These are phyloP conservation scores for Hypoxylon perforatum DNA, from an alignment of 495 filamentous ascomycete genomes.

Conservation along the genomic window DNA sequence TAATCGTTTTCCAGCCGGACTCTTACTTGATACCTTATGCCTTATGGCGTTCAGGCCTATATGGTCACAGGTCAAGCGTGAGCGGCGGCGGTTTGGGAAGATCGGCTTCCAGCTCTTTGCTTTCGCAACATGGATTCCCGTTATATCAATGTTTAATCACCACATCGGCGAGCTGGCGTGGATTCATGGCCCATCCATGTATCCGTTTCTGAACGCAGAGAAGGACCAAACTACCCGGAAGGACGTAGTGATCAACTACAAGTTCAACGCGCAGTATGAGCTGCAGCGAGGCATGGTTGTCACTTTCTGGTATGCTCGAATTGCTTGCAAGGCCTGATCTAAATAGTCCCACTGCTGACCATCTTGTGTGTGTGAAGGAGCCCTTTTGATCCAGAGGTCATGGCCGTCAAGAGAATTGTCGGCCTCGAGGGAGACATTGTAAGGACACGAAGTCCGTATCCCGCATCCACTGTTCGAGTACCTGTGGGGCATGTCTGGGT, in stretches of 20 bases:
- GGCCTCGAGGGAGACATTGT: conserved; percentile 77
- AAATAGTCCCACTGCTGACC: conserved; percentile 18
- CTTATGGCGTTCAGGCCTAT: conserved; percentile 47
- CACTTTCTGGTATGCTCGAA: conserved; percentile 57
- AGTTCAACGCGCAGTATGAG: conserved; percentile 56
- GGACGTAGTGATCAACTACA: conserved; percentile 65
- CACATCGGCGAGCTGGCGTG: conserved; percentile 70
- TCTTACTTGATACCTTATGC: conserved; percentile 1
- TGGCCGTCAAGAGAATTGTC: conserved; percentile 75
- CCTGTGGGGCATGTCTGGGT: conserved; percentile 82
- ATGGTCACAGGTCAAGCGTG: conserved; percentile 47
- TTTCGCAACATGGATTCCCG: conserved; percentile 70
- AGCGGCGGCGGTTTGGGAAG: conserved; percentile 45
- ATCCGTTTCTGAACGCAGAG: conserved; percentile 76
- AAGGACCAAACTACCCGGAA: conserved; percentile 65
- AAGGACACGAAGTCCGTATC: conserved; percentile 69
- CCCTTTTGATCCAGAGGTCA: conserved; percentile 67
- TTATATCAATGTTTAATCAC: conserved; percentile 71
- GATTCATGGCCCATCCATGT: conserved; percentile 79
- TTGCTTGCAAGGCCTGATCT: background rate
- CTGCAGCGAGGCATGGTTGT: conserved; percentile 66
- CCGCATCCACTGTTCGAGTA: conserved; percentile 65
- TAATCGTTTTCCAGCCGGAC: background rate
- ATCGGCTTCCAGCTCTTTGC: conserved; percentile 60
- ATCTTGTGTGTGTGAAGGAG: conserved; percentile 58